Conservation (phyloP, 305 asterid species). For the Fraxinus dipetala region DNA sequence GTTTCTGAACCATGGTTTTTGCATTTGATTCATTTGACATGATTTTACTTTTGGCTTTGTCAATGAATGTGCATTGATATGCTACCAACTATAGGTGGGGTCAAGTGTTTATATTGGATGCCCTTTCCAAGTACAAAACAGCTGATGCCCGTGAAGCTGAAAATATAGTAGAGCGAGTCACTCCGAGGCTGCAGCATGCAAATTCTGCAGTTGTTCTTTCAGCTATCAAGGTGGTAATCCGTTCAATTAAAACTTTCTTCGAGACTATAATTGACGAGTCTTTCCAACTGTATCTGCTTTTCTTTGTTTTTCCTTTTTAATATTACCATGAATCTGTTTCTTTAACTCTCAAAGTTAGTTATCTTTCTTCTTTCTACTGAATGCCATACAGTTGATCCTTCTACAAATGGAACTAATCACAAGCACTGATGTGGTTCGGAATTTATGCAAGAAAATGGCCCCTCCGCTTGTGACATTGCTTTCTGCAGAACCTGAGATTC, state of each 20-base stretch:
- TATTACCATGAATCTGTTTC: constrained; percentile 8
- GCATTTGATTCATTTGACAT: neutral
- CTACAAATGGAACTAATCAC: constrained; percentile 97
- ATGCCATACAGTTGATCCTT: constrained; percentile 83
- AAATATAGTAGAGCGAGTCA: constrained; percentile 91
- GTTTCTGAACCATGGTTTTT: neutral
- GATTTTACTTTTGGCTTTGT: neutral
- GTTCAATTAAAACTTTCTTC: constrained; percentile 4
- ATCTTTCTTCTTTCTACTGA: neutral
- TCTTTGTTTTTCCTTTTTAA: constrained; percentile 6
- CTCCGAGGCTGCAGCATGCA: constrained; percentile 97
- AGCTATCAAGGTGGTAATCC: constrained; percentile 78
- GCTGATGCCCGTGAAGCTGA: constrained; percentile 99
- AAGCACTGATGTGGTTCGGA: constrained; percentile 93
- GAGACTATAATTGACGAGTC: neutral
- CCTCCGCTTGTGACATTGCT: constrained; percentile 98
- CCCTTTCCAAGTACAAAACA: constrained; percentile 93
- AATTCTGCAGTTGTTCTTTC: constrained; percentile 99
- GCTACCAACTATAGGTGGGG: constrained; percentile 74
- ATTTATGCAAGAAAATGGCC: constrained; percentile 99
- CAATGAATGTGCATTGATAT: constrained; percentile 24
- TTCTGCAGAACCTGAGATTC: constrained; percentile 99
- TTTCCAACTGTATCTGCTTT: constrained; percentile 5
- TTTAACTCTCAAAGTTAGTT: neutral
- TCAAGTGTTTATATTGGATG: constrained; percentile 97